Conservation (phyloP, 2,329 filamentous ascomycete genomes). For the Thermomyces lanuginosus region DNA sequence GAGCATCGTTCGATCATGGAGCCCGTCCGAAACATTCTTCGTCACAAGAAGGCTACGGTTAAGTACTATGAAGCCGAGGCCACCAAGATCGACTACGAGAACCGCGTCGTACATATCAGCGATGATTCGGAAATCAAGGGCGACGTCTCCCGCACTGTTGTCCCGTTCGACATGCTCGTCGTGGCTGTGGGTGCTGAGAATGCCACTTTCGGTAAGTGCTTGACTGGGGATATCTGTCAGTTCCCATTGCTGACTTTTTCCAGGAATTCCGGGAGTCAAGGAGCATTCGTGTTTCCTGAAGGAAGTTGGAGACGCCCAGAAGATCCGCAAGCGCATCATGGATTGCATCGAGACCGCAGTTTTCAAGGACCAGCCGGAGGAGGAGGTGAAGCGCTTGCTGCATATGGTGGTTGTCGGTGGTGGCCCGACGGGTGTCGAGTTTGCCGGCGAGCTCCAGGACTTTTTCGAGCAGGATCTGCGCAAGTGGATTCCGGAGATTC, state of each 20-base stretch:
- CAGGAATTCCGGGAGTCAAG: slow-evolving; percentile 74
- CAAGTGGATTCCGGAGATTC: slow-evolving; percentile 94
- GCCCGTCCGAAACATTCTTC: slow-evolving; percentile 86
- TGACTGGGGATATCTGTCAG: slow-evolving; percentile 5
- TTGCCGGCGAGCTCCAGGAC: slow-evolving; percentile 93
- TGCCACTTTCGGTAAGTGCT: slow-evolving; percentile 66
- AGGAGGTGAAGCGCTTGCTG: slow-evolving; percentile 82
- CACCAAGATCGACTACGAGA: slow-evolving; percentile 84
- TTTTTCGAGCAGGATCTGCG: slow-evolving; percentile 97
- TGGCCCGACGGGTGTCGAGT: slow-evolving; percentile 93
- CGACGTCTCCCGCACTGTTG: slow-evolving; percentile 62
- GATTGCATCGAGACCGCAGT: slow-evolving; percentile 97
- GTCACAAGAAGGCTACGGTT: slow-evolving; percentile 82
- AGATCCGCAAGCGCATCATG: slow-evolving; percentile 97
- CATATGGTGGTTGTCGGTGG: slow-evolving; percentile 96
- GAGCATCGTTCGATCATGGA: slow-evolving; percentile 99
- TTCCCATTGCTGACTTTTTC: neutral
- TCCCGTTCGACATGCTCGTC: slow-evolving; percentile 95
- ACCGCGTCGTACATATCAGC: slow-evolving; percentile 72
- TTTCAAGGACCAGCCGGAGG: slow-evolving; percentile 83
- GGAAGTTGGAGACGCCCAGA: slow-evolving; percentile 90
- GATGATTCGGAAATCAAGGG: slow-evolving; percentile 92
- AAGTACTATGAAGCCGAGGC: slow-evolving; percentile 98
- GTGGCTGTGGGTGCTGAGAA: slow-evolving; percentile 96
- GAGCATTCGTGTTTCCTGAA: slow-evolving; percentile 97